Conservation (phyloP, 108 stramenopile genomes). For the Nitzschia putrida region DNA sequence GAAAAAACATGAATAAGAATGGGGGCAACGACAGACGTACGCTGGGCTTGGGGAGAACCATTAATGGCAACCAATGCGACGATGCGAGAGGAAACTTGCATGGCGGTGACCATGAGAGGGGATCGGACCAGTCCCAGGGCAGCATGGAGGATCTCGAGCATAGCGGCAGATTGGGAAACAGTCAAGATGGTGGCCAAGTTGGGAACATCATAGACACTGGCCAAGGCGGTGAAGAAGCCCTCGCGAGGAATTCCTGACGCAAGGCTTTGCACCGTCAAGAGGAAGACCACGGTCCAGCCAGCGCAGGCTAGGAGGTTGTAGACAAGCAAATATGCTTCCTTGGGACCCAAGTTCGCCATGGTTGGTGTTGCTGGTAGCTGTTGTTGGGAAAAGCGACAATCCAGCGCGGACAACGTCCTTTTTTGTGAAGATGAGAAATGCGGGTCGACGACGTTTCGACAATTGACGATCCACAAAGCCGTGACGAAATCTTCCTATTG, state of each 20-base stretch:
- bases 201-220: conserved; percentile 39
- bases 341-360: conserved; percentile 31
- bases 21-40: conserved; percentile 43
- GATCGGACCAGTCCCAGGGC: conserved; percentile 89
- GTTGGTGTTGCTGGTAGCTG: background rate
- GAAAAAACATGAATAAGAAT: background rate
- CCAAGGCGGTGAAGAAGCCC: conserved; percentile 41
- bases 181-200: conserved; percentile 49
- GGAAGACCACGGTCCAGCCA: conserved; percentile 86
- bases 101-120: conserved; percentile 84
- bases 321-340: conserved; percentile 79
- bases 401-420: too few species aligned
- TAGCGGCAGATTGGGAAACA: conserved; percentile 72
- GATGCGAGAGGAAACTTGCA: conserved; percentile 92
- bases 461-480: too few species aligned
- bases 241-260: conserved; percentile 24
- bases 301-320: conserved; percentile 87
- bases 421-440: too few species aligned
- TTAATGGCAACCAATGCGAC: conserved; percentile 75
- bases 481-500: too few species aligned
- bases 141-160: conserved; percentile 92
- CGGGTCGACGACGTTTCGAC: too few species aligned
- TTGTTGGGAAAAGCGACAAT: too few species aligned
- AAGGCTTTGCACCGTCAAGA: conserved; percentile 53
- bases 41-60: conserved; percentile 69